phyloP scores from a whole-genome alignment of 345 rosid genomes.

The Draba incana region DNA sequence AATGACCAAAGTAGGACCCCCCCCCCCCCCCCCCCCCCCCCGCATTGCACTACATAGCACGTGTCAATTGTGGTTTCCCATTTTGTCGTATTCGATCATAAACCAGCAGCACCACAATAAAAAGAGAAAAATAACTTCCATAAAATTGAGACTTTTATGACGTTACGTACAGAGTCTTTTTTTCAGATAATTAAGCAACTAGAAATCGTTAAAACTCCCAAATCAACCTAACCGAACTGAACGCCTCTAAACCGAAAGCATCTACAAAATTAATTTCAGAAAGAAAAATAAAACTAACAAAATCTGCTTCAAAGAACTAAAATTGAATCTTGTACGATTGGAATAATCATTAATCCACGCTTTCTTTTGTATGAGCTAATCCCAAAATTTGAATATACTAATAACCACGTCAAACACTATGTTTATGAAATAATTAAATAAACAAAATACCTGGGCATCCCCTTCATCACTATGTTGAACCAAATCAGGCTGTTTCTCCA shows the following conservation, averaged over 20 bases:
- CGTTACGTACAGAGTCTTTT: too few relatives aligned
- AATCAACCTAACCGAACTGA: slow-evolving; percentile 11
- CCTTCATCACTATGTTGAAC: slow-evolving; percentile 40
- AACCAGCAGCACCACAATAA: too few relatives aligned
- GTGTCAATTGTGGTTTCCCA: neutral
- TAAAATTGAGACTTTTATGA: too few relatives aligned
- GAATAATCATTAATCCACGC: neutral
- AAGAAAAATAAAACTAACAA: neutral
- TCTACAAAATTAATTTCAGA: neutral
- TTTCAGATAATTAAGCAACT: too few relatives aligned
- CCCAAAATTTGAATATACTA: neutral
- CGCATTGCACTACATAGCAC: neutral
- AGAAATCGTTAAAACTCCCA: too few relatives aligned
- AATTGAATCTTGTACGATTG: neutral
- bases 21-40: neutral
- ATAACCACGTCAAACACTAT: neutral
- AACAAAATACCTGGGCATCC: slow-evolving; percentile 33
- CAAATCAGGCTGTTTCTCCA: slow-evolving; percentile 44
- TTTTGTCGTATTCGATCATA: too few relatives aligned
- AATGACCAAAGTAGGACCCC: neutral
- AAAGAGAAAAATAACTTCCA: too few relatives aligned
- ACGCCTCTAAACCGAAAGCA: neutral
- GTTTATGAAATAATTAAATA: too few relatives aligned
- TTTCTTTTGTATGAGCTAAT: neutral
- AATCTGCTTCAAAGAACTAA: neutral